These are phyloP conservation scores for Talaromyces borbonicus DNA, from an alignment of 495 filamentous ascomycete genomes.

Conservation along the genomic window DNA sequence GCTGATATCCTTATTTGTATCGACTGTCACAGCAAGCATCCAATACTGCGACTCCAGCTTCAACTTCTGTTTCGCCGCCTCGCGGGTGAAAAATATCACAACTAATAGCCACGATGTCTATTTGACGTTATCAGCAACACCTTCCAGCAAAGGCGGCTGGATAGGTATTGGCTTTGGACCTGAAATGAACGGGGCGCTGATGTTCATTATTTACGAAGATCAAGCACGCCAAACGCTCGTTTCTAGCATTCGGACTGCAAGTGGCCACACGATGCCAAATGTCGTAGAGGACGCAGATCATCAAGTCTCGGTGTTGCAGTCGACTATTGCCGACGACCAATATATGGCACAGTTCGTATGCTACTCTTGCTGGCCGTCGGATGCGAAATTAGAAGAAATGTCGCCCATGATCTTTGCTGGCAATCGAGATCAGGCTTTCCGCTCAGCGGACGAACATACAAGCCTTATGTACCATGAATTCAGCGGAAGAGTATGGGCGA, in stretches of 20 bases:
- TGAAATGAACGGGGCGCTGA: conserved; percentile 6
- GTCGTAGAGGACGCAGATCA: not conserved
- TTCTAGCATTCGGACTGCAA: conserved; percentile 5
- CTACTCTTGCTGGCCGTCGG: conserved; percentile 6
- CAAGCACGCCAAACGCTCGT: conserved; percentile 1
- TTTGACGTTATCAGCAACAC: conserved; percentile 4
- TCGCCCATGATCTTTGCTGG: conserved; percentile 4
- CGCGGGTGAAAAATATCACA: not conserved
- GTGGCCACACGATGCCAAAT: conserved; percentile 7
- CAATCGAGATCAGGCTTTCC: conserved; percentile 6
- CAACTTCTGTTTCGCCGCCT: conserved; percentile 4
- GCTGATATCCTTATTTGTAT: not conserved
- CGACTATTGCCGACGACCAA: conserved; percentile 1
- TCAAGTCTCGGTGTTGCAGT: conserved; percentile 2
- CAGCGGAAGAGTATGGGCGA: not conserved
- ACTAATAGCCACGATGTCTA: conserved; percentile 3
- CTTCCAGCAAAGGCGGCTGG: conserved; percentile 5
- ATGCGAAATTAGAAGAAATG: not conserved
- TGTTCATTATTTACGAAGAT: conserved; percentile 9
- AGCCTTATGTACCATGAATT: conserved; percentile 1
- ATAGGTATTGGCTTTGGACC: conserved; percentile 1
- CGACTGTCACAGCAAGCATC: not conserved
- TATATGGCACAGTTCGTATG: conserved; percentile 3
- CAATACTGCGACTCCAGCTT: conserved; percentile 4
- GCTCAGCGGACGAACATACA: conserved; percentile 5